Evolutionary conservation across 352 stramenopile species (phyloP), one percentile per base, ranked within the genome.

Genomic region (Phytophthora parvispora): DNA sequence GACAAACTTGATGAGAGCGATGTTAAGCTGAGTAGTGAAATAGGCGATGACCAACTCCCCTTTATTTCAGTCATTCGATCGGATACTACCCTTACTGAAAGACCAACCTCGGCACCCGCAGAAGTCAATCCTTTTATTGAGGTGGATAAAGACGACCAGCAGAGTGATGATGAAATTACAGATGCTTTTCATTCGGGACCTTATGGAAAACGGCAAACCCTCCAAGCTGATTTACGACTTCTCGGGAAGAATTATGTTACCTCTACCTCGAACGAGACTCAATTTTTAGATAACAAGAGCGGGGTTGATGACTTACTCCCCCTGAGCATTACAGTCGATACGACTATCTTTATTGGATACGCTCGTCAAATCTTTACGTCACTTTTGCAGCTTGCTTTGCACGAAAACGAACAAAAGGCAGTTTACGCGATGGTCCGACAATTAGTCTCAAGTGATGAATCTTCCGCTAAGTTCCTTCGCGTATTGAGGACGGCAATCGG

Each of bases 301-400:
- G 36, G 29, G 25, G 27, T 54, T 10, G 50, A 71, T 18, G 74
- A 80, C 12, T 22, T 68, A 16, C 9, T 80, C 40, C 80, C 76
- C n/a, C 60, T 85, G n/a, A 59, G 70, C 3, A 27, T 80, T 22
- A 38, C 57, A 7, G 56, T 77, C 22, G 76, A 87, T 49, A 60
- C 60, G 20, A 60, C 65, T 16, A 5, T 85, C 24, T 66, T 65
- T 18, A 42, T 85, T 24, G 29, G 60, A 13, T 87, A 86, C 43
- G 55, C 75, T 6, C 71, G 76, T 9, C 64, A 77, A 31, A 38
- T 52, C 2, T 60, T 87, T 6, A 61, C 50, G 12, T 68, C 74
- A 25, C 47, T 85, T 13, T 47, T 89, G 12, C 51, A 73, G 2
- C 22, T 65, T 10, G 67, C 43, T 25, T 58, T 38, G 16, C 18